Evolutionary conservation across 2,329 filamentous ascomycete species (phyloP).

Genomic region (Botrytis tulipae): DNA sequence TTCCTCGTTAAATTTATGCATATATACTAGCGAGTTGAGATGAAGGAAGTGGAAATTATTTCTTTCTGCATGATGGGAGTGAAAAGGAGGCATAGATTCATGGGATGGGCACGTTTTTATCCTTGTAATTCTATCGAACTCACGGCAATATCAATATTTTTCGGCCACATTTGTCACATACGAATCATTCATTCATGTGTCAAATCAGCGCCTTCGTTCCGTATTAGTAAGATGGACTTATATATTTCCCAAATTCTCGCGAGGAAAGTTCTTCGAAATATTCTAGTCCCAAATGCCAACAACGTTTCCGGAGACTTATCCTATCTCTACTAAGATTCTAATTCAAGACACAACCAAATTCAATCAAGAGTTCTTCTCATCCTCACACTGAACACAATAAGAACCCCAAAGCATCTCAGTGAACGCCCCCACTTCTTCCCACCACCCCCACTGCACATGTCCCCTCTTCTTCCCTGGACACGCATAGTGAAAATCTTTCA

Average conservation of each 20-base stretch:
- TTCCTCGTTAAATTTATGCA: background rate
- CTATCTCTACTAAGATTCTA: background rate
- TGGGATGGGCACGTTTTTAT: background rate
- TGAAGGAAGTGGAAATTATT: background rate
- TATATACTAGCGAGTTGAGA: background rate
- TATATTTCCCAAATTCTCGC: background rate
- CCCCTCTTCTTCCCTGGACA: background rate
- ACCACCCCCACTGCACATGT: background rate
- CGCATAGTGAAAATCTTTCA: conserved; percentile 2
- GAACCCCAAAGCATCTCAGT: background rate
- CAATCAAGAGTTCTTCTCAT: background rate
- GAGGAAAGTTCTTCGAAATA: background rate
- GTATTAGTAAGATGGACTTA: background rate
- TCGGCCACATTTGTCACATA: background rate
- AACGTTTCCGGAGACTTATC: background rate
- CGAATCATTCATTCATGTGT: background rate
- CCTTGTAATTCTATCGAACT: background rate
- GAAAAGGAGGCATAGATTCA: background rate
- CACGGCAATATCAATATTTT: background rate
- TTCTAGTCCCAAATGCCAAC: background rate
- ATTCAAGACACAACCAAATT: background rate
- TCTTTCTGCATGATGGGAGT: background rate
- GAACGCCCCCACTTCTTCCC: background rate
- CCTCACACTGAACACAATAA: background rate
- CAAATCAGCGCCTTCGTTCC: background rate